Evolutionary conservation across 2,329 filamentous ascomycete genomes (phyloP).

Genomic region (Venturia aucupariae): DNA sequence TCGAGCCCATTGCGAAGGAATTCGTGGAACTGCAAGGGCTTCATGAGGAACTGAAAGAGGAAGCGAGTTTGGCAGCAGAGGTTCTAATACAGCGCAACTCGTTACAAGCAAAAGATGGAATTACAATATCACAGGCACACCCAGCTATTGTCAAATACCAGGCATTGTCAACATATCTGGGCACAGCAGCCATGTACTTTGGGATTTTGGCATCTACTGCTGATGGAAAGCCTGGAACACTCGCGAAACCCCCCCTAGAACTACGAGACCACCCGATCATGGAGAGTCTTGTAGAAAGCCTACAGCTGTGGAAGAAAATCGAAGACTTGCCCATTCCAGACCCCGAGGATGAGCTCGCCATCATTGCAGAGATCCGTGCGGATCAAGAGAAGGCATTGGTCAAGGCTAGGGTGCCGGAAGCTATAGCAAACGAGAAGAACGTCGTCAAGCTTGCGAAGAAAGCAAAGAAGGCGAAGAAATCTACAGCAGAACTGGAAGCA

Average conservation of each 20-base stretch:
- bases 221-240: slow-evolving; percentile 44
- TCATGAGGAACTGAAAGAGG: slow-evolving; percentile 49
- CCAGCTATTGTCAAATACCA: slow-evolving; percentile 56
- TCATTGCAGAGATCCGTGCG: slow-evolving; percentile 25
- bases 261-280: slow-evolving; percentile 87
- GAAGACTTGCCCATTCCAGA: slow-evolving; percentile 52
- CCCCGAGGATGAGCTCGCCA: slow-evolving; percentile 29
- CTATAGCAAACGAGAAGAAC: neutral
- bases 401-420: neutral
- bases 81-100: slow-evolving; percentile 20
- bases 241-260: slow-evolving; percentile 64
- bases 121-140: slow-evolving; percentile 3
- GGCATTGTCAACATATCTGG: slow-evolving; percentile 77
- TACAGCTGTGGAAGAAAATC: slow-evolving; percentile 69
- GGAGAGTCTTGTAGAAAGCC: slow-evolving; percentile 70
- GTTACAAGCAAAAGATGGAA: slow-evolving; percentile 10
- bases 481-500: slow-evolving; percentile 39
- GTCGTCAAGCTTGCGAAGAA: slow-evolving; percentile 21
- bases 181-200: slow-evolving; percentile 86
- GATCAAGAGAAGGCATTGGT: slow-evolving; percentile 23
- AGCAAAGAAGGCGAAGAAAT: slow-evolving; percentile 35
- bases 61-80: slow-evolving; percentile 49
- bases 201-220: slow-evolving; percentile 78
- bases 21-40: slow-evolving; percentile 59
- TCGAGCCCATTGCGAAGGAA: slow-evolving; percentile 76